Evolutionary conservation across 2,329 filamentous ascomycete genomes (phyloP), one percentile per base, ranked within the genome.

Genomic region (Colletotrichum phormii): DNA sequence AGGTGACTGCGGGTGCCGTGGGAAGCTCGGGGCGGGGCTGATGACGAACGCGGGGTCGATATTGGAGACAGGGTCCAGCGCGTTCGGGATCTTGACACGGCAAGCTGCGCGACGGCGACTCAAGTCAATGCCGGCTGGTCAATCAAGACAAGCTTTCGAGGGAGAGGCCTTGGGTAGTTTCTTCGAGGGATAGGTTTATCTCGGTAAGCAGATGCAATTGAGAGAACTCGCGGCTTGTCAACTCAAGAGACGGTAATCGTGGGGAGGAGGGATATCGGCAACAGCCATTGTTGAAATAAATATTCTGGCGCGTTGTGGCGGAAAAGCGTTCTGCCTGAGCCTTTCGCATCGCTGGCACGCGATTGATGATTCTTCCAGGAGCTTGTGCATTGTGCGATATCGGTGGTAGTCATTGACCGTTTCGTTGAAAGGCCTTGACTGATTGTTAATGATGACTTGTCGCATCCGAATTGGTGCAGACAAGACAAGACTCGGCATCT

Each of bases 1-100:
- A n/a, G 57, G 42, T 37, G 65, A 42, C 42, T 72, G 60, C 59
- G 53, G 59, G 11, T 37, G 24, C 26, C 51, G 54, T 37, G 31
- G 70, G 46, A 46, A 46, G 65, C 53, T 53, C 24, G 24, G 7
- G 54, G 66, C 60, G 71, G 66, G 66, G 71, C 60, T 29, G 46
- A 61, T 65, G 71, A 65, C 66, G 66, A 73, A 57, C 55, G 71
- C 66, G 71, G 71, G 71, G 71, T 73, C 49, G 24, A 31, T 42
- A 55, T 62, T 58, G 60, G 60, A 55, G 33, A 59, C 59, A 37
- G 54, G 68, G 33, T 22, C 42, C 35, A 37, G 60, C 22, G 53
- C 5, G 22, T 15, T 73, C 71, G 71, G 71, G 59, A 73, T 59
- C 13, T n/a, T 61, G 35, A 42, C 60, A 64, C 71, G 66, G 71